Evolutionary conservation across 2,329 filamentous ascomycete genomes (phyloP).

Genomic region (Ophiostoma sp.): DNA sequence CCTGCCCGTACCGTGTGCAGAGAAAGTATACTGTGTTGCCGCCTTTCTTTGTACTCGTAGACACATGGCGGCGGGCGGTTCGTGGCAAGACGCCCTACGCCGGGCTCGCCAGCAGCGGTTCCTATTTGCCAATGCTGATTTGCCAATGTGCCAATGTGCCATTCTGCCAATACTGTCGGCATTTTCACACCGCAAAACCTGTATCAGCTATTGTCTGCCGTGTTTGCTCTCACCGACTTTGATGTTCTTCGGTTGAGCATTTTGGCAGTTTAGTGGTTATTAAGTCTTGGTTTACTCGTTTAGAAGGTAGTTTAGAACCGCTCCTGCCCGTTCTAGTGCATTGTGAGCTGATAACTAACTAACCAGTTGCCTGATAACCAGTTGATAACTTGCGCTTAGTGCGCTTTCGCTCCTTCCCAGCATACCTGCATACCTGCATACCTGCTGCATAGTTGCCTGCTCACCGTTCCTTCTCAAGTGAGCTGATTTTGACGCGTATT

Average conservation of each 20-base stretch:
- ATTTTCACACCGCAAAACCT: too few relatives aligned
- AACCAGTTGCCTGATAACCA: background rate
- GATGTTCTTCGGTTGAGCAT: background rate
- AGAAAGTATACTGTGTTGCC: background rate
- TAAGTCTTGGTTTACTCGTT: background rate
- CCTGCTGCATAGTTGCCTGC: background rate
- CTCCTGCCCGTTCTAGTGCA: background rate
- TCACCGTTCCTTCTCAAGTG: background rate
- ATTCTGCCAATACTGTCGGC: background rate
- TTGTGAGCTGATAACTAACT: background rate
- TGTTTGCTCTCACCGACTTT: background rate
- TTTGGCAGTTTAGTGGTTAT: background rate
- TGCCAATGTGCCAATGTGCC: background rate
- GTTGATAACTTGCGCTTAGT: slow-evolving; percentile 8
- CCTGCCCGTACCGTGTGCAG: background rate
- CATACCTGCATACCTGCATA: background rate
- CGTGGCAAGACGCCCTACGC: too few relatives aligned
- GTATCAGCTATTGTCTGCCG: background rate
- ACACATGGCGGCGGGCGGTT: background rate
- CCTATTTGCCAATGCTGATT: background rate
- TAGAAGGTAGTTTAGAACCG: background rate
- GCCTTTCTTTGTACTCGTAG: background rate
- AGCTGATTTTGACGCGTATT: background rate
- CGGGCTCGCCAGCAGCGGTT: slow-evolving; percentile 1
- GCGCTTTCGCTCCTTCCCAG: background rate